A percentile compares a stretch with the other conserved stretches of the same genome.
These are phyloP conservation scores for Backusella psychrophila DNA, from an alignment of 192 early-diverging fungal species.

Conservation along the genomic window DNA sequence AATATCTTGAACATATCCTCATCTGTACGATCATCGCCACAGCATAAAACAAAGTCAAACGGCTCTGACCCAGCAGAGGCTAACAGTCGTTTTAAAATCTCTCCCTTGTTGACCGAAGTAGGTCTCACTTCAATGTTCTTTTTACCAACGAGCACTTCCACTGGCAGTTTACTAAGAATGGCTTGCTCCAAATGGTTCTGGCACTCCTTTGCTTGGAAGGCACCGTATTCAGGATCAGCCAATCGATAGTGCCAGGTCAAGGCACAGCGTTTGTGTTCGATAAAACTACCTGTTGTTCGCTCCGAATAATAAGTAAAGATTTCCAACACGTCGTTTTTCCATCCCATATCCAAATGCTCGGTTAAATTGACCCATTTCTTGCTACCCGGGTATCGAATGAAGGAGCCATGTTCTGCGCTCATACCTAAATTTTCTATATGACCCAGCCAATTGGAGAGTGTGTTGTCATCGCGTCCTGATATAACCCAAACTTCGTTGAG, in stretches of 20 bases:
- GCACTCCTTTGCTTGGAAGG: constrained; percentile 97
- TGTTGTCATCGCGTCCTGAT: constrained; percentile 85
- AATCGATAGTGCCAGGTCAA: constrained; percentile 97
- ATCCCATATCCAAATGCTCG: constrained; percentile 78
- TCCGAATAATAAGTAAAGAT: constrained; percentile 96
- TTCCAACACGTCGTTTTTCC: constrained; percentile 92
- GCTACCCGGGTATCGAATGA: constrained; percentile 78
- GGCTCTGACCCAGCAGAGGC: constrained; percentile 45
- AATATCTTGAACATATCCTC: constrained; percentile 88
- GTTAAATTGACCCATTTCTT: constrained; percentile 76
- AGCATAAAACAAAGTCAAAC: constrained; percentile 90
- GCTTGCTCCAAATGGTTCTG: constrained; percentile 93
- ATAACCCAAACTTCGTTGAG: constrained; percentile 87
- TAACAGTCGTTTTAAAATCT: constrained; percentile 89
- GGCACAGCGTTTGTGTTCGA: constrained; percentile 90
- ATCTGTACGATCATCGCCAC: constrained; percentile 97
- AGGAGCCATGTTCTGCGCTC: constrained; percentile 94
- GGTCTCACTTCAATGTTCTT: constrained; percentile 96
- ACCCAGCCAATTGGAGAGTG: constrained; percentile 85
- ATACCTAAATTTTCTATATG: constrained; percentile 73
- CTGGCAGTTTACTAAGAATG: constrained; percentile 88
- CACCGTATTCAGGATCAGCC: constrained; percentile 92
- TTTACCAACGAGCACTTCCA: constrained; percentile 94
- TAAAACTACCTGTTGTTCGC: constrained; percentile 89
- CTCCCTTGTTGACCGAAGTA: constrained; percentile 93